Base-by-base conservation (phyloP, 768 basidiomycete genomes). In the Termitomyces titanicus region DNA sequence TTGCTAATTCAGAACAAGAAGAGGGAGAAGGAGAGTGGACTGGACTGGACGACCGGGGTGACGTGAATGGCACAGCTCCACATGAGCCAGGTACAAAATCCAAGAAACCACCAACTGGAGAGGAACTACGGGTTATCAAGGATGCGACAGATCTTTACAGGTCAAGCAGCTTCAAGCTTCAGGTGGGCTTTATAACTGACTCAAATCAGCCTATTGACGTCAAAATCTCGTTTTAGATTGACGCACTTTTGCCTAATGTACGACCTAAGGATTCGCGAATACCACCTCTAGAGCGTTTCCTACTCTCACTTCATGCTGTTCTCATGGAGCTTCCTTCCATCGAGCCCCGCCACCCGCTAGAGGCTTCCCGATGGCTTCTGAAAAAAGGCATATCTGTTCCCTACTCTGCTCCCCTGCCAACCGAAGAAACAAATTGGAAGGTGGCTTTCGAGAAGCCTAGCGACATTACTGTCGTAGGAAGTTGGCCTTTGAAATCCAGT, bases 381-480 rank as follows among this genome's bases (percentile, higher is more conserved):
- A 78, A 81, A 55, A 76, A 77, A 43, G 77, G 79, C 6, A 68
- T 91, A 10, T 74, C 83, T 2, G 81, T 93, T 0, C 87, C 89
- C 0, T 91, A 86, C 64, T 79, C 84, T 1, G 63, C 79, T 0
- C 92, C 93, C 0, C 72, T 81, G 22, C 92, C 91, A 0, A 78
- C 83, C 0, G 82, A 88, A 65, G 89, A 91, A 34, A 84, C 86
- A 0, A 93, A 94, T 53, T 97, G 94, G 94, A 93, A 85, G 48
- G 85, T 97, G 20, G 79, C 84, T 0, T 97, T 89, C 63, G 84
- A 89, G 59, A 79, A 77, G 42, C 95, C 94, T 1, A 77, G 72
- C 24, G 89, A 93, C 54, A 82, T 96, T 18, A 75, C 82, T 6
- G 70, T 98, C 3, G 85, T 86, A 1, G 94, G 95, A 12, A 93